A percentile compares a stretch with the other conserved stretches of the same genome.
These are phyloP conservation scores for Blakeslea trispora DNA, from an alignment of 371 early-diverging fungal species.

Conservation along the genomic window DNA sequence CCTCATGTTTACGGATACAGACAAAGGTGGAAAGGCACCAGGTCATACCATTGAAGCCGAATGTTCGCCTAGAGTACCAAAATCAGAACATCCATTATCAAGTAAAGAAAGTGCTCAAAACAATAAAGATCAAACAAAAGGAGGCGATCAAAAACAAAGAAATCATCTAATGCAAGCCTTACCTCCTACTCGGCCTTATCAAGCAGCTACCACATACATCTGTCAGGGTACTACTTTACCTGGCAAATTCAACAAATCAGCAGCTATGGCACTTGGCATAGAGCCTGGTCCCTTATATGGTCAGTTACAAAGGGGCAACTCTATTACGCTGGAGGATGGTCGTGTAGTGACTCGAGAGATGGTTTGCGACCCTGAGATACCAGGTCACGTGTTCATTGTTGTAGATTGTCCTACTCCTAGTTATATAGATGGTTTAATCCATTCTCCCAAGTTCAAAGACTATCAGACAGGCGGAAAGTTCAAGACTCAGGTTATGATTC, in stretches of 20 bases:
- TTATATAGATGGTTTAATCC: conserved; percentile 64
- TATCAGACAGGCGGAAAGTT: conserved; percentile 30
- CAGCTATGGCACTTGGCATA: conserved; percentile 78
- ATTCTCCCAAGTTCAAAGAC: conserved; percentile 47
- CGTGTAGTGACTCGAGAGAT: conserved; percentile 71
- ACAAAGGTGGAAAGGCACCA: conserved; percentile 24
- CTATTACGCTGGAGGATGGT: conserved; percentile 73
- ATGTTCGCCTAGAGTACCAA: conserved; percentile 32
- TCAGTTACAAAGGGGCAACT: conserved; percentile 66
- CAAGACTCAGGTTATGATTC: conserved; percentile 58
- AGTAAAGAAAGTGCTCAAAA: conserved; percentile 2
- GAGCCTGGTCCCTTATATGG: conserved; percentile 74
- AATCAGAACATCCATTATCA: conserved; percentile 20
- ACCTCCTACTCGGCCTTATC: conserved; percentile 47
- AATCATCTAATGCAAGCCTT: conserved; percentile 30
- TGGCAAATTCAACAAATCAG: conserved; percentile 82
- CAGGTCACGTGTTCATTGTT: conserved; percentile 69
- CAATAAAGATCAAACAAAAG: not conserved
- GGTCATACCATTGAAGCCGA: conserved; percentile 41
- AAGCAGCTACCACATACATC: conserved; percentile 69
- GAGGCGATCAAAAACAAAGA: conserved; percentile 6
- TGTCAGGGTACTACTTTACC: conserved; percentile 75
- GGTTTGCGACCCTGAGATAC: conserved; percentile 50
- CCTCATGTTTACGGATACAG: conserved; percentile 49
- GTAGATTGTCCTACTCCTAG: conserved; percentile 79